phyloP scores from a whole-genome alignment of 148 eudicot genomes.

The Diospyros kaki region DNA sequence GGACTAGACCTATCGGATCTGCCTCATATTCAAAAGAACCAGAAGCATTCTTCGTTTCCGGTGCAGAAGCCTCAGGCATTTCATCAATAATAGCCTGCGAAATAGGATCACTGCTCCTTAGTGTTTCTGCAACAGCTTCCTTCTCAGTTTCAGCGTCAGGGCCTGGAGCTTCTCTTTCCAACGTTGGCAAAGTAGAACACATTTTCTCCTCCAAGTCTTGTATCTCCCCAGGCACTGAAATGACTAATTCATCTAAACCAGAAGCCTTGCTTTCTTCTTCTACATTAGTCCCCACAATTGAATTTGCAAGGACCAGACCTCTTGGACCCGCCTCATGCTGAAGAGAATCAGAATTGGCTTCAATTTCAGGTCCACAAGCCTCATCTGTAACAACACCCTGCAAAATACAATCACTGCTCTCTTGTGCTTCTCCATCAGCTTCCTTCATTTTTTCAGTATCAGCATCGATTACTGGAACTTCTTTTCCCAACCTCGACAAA shows the following conservation, averaged over 20 bases:
- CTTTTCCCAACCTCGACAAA: neutral
- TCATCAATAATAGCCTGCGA: no score
- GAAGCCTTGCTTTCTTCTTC: neutral
- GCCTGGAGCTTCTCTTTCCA: neutral
- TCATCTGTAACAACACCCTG: neutral
- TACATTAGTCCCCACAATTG: neutral
- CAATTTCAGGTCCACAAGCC: constrained; percentile 6
- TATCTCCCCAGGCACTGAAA: neutral
- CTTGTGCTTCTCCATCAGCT: neutral
- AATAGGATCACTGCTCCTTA: no score
- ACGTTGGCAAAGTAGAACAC: neutral
- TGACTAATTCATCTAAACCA: no score
- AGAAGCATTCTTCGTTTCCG: neutral
- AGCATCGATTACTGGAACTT: constrained; percentile 1
- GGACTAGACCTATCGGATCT: constrained; percentile 1
- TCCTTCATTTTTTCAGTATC: neutral
- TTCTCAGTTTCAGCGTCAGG: neutral
- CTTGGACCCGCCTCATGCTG: constrained; percentile 8
- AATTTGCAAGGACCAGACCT: constrained; percentile 5
- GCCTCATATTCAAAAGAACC: neutral
- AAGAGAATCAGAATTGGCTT: neutral
- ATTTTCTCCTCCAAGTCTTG: neutral
- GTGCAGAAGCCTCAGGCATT: neutral
- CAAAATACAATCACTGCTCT: neutral
- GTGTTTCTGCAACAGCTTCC: no score